phyloP scores from a whole-genome alignment of 2,329 filamentous ascomycete genomes.

The Sarocladiaceae sp. region DNA sequence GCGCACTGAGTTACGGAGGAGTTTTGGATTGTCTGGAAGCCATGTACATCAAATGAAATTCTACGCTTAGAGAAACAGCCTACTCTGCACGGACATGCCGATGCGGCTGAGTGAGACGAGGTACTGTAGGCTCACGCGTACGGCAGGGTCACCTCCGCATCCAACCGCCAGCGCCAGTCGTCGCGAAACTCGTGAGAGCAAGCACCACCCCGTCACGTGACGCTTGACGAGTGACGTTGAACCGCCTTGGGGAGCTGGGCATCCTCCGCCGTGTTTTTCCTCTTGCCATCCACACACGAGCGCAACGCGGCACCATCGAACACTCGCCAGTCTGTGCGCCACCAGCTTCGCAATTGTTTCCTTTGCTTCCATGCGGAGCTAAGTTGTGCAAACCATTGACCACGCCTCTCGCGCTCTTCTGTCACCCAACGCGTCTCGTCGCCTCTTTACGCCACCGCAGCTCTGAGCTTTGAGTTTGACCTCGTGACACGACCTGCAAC shows the following conservation, averaged over 20 bases:
- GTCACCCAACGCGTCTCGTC: conserved; percentile 5
- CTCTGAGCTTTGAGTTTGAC: not conserved
- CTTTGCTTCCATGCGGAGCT: conserved; percentile 6
- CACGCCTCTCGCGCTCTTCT: not conserved
- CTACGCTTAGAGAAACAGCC: not conserved
- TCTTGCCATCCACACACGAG: conserved; percentile 8
- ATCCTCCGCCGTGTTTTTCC: conserved; percentile 7
- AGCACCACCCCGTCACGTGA: conserved; percentile 1
- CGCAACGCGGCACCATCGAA: conserved; percentile 9
- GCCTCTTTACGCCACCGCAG: conserved; percentile 3
- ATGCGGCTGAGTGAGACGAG: no score
- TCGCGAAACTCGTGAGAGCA: conserved; percentile 4
- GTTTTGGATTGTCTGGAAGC: not conserved
- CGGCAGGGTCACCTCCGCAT: not conserved
- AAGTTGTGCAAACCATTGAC: conserved; percentile 1
- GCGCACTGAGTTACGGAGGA: not conserved
- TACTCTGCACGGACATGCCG: no score
- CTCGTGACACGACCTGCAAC: not conserved
- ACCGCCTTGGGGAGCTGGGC: conserved; percentile 1
- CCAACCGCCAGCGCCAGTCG: conserved; percentile 7
- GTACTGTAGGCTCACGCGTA: no score
- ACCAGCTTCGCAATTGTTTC: conserved; percentile 1
- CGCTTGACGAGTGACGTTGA: conserved; percentile 5
- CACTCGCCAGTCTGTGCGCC: conserved; percentile 1
- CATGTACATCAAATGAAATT: not conserved